Conservation (phyloP, 208 protist species). For the Trichomonas gallinae region DNA sequence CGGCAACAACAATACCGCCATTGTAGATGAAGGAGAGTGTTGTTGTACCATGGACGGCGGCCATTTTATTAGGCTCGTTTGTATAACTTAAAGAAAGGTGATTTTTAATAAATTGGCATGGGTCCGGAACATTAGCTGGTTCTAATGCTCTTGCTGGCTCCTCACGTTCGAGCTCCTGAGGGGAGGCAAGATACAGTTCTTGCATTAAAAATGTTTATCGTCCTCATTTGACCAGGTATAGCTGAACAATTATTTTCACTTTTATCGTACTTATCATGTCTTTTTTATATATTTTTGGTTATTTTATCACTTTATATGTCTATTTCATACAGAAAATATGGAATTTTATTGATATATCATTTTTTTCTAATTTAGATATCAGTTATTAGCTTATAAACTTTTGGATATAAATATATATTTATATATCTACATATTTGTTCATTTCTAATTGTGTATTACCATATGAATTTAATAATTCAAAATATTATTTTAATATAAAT, state of each 20-base stretch:
- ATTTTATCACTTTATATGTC: no score
- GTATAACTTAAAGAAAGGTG: not conserved
- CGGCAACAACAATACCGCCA: slow-evolving; percentile 89
- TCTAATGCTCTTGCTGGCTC: not conserved
- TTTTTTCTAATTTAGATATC: no score
- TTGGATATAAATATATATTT: no score
- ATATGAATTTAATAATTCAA: no score
- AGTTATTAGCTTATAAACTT: no score
- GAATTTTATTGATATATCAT: no score
- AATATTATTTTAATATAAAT: no score
- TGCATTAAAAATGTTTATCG: not conserved
- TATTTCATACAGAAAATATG: no score
- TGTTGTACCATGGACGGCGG: slow-evolving; percentile 79
- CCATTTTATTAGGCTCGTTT: not conserved
- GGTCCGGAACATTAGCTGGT: not conserved
- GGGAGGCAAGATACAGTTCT: not conserved
- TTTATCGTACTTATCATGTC: not conserved
- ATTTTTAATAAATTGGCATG: slow-evolving; percentile 15
- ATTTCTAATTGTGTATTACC: no score
- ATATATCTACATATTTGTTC: no score
- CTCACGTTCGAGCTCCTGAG: not conserved
- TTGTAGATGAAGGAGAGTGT: slow-evolving; percentile 93
- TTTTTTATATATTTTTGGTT: no score
- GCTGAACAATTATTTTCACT: not conserved
- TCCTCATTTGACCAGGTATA: not conserved